phyloP scores from a whole-genome alignment of 2,329 filamentous ascomycete species.

The Coniochaeta prunicola region DNA sequence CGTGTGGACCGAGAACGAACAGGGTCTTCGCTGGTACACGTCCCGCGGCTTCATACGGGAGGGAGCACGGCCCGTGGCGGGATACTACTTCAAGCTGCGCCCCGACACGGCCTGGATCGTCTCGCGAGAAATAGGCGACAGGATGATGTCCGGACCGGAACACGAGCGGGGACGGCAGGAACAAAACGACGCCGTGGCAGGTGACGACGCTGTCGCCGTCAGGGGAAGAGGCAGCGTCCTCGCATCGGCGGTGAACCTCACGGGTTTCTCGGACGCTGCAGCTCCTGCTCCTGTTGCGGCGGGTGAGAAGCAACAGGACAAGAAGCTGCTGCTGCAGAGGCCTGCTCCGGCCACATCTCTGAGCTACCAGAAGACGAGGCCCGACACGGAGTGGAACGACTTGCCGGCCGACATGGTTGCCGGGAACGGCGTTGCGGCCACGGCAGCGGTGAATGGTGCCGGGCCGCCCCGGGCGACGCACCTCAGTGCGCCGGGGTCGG shows the following conservation, averaged over 20 bases:
- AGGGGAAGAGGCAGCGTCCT: slow-evolving; percentile 14
- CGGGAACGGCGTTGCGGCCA: not conserved
- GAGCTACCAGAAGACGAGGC: slow-evolving; percentile 53
- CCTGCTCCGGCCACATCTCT: slow-evolving; percentile 20
- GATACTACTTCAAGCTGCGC: slow-evolving; percentile 56
- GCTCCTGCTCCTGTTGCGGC: too few species aligned
- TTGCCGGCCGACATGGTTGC: slow-evolving; percentile 52
- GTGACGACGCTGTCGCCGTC: not conserved
- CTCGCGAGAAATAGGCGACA: slow-evolving; percentile 30
- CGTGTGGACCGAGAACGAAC: slow-evolving; percentile 61
- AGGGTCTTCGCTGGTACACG: slow-evolving; percentile 56
- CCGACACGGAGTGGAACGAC: slow-evolving; percentile 60
- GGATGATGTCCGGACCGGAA: not conserved
- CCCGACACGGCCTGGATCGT: slow-evolving; percentile 57
- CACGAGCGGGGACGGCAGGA: slow-evolving; percentile 1
- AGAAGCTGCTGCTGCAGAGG: not conserved
- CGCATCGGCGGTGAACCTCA: slow-evolving; percentile 19
- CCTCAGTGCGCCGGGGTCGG: slow-evolving; percentile 26
- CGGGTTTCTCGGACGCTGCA: slow-evolving; percentile 3
- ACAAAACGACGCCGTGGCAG: not conserved
- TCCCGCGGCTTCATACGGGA: slow-evolving; percentile 47
- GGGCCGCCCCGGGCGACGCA: slow-evolving; percentile 1
- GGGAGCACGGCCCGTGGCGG: slow-evolving; percentile 32
- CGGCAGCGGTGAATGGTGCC: not conserved
- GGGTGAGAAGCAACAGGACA: not conserved